Evolutionary conservation across 1,284 basidiomycete genomes (phyloP).

Genomic region (Moniliella sp.): DNA sequence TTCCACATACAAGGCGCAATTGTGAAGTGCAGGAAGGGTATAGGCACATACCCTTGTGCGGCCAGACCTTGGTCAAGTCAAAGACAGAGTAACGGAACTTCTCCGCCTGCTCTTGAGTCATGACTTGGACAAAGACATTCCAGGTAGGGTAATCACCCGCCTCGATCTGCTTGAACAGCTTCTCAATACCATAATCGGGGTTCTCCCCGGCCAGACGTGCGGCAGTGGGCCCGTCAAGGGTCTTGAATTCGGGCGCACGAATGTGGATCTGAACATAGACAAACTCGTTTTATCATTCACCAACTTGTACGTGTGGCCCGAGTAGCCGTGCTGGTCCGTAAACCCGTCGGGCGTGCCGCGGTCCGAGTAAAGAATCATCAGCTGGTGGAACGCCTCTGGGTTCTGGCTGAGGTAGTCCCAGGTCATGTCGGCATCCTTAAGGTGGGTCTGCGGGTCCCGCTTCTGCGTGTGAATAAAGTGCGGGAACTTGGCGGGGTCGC

Average conservation of each 20-base stretch:
- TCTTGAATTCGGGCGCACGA: constrained; percentile 42
- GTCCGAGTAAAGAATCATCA: constrained; percentile 65
- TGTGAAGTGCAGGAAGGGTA: too few species aligned
- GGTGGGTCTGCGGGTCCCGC: constrained; percentile 65
- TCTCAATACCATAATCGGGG: constrained; percentile 47
- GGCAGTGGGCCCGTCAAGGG: constrained; percentile 34
- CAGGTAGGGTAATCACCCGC: constrained; percentile 53
- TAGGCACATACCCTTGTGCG: too few species aligned
- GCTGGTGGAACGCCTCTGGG: constrained; percentile 71
- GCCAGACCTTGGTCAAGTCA: constrained; percentile 50
- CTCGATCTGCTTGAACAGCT: constrained; percentile 54
- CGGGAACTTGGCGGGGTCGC: constrained; percentile 40
- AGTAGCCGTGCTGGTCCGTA: constrained; percentile 50
- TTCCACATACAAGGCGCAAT: too few species aligned
- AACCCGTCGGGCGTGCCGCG: constrained; percentile 70
- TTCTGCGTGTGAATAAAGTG: constrained; percentile 90
- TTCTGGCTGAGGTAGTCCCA: constrained; percentile 70
- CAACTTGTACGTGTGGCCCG: constrained; percentile 76
- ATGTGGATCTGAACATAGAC: constrained; percentile 59
- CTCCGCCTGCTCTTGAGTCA: constrained; percentile 74
- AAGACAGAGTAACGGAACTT: constrained; percentile 65
- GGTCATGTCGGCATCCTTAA: constrained; percentile 46
- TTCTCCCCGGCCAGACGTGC: constrained; percentile 47
- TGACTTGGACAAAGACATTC: constrained; percentile 60
- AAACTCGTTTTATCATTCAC: constrained; percentile 57